Base-by-base conservation (phyloP, 805 yeast species). In the Nakazawaea ishiwadae region DNA sequence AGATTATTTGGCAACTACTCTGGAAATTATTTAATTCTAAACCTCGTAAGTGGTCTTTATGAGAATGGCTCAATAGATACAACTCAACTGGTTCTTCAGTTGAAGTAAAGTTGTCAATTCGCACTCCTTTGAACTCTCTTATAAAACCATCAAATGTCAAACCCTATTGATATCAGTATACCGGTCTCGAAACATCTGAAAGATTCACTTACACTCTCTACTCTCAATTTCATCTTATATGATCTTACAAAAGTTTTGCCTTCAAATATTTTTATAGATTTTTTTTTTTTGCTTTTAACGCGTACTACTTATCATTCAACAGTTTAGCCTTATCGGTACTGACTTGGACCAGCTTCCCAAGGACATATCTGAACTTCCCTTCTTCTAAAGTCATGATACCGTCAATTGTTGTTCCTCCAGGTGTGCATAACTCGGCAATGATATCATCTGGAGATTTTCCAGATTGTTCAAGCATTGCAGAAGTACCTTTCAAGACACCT, bases 41-140 rank as follows among this genome's bases (percentile, higher is more conserved):
- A 0, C 84, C 84, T 1, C 45, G 53, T 35, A 77, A 51, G 50
- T 77, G 84, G 48, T 79, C 84, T 1, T 69, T 52, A 52, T 79
- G 84, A 40, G 66, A 63, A 48, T 79, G 84, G 0, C 82, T 68
- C 7, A 79, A 62, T 7, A 69, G 55, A 15, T 59, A 53, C 42
- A 61, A 58, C 1, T 43, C 35, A 2, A 54, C 52, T 2, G 31
- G 31, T 29, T 35, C 51, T 2, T 31, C 30, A 6, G 31, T 31
- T 2, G 24, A n/a, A 12, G 53, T 35, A 39, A 60, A 59, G 37
- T 58, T 55, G 37, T 63, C 68, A 26, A 65, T 62, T 50, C 70
- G 58, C 4, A 77, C 53, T 3, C 63, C 63, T 0, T 79, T 79
- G 47, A 73, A 72, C 54, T 77, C 82, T 9, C 53, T 47, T 7